Evolutionary conservation across 441 rosid species (phyloP), one percentile per base, ranked within the genome.

Genomic region (Aquilaria agallochum): DNA sequence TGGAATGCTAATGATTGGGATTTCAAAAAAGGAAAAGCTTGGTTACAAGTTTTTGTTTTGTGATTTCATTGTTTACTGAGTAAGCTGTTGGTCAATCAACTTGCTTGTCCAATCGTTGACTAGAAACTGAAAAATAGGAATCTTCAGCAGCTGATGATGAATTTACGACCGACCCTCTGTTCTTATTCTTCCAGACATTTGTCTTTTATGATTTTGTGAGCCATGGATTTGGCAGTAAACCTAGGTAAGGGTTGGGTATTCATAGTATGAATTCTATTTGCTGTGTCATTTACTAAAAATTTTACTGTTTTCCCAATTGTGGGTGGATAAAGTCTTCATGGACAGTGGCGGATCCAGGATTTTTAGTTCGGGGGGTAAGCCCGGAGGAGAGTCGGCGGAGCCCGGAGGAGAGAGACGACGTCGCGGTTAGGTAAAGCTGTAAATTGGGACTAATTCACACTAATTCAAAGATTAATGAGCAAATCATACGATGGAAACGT

Each of bases 211-310:
- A 33, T 15, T 47, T 34, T 49, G 9, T 6, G 27, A 10, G 27
- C 20, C 53, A 58, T 48, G 66, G 57, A 52, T 53, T 31, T 54
- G 30, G 42, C 42, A 34, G 42, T 62, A 42, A 48, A 42, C 15
- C 13, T 27, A 62, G 66, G 50, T 53, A 51, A 53, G n/a, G 51
- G 11, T 32, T 4, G 14, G 49, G 14, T 36, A 11, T 34, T 5
- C 47, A 40, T 62, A 11, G 46, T 52, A 48, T 55, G 59, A 52
- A 44, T 36, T 15, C 50, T 31, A 5, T 4, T 12, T 13, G 51
- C 12, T 12, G 36, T 31, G 13, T 64, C 32, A 30, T 59, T 54
- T n/a, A 5, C 48, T 20, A 31, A 55, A 46, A 15, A 55, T 36
- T 47, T 58, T n/a, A 11, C 31, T 59, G 42, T 42, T 42, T 13